Base-by-base conservation (phyloP, 2,329 filamentous ascomycete genomes). In the Penicillium capsulatum region DNA sequence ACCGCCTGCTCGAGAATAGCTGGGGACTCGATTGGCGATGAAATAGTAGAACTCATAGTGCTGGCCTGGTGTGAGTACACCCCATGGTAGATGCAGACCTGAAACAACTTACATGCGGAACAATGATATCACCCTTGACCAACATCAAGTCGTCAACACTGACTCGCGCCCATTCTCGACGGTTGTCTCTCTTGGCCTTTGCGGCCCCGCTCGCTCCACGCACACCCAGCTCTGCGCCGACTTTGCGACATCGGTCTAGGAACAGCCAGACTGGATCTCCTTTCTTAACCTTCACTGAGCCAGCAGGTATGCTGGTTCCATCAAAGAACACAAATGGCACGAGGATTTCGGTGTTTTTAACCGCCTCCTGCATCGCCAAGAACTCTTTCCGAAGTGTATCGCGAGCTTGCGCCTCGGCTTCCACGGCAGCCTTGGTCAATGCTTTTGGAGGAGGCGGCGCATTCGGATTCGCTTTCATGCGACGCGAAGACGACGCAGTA, bases 21-120 rank as follows among this genome's bases (percentile, higher is more conserved):
- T 87, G 64, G 64, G 57, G 3, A 71, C 53, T 36, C 63, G 56
- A 47, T 97, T 96, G 64, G 94, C 84, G 61, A 96, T 81, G 68
- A 98, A 97, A 68, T 91, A 92, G 64, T 97, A 92, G 62, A 98
- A 89, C 51, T 97, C 91, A 61, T 94, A 96, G 66, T 98, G 92
- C 88, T 97, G 32, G 60, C 9, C 19, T 9, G 19, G 9, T 22
- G 9, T 22, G 5, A 22, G 19, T 9, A 28, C 4, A 28, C n/a
- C 6, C 4, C 26, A 28, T 7, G 9, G 11, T 11, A 14, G 13
- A 28, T 33, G 2, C 4, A 4, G 20, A 36, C 14, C 8, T 13
- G 26, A 11, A 22, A 31, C 27, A 31, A 80, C 85, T 74, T 71
- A 94, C 90, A 73, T 95, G 92, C 42, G 92, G 91, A 54, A 98